Percentiles rank a stretch among this genome's conserved stretches.
Evolutionary conservation across 805 yeast genomes (phyloP).

Genomic region (Clavispora carvajalis): DNA sequence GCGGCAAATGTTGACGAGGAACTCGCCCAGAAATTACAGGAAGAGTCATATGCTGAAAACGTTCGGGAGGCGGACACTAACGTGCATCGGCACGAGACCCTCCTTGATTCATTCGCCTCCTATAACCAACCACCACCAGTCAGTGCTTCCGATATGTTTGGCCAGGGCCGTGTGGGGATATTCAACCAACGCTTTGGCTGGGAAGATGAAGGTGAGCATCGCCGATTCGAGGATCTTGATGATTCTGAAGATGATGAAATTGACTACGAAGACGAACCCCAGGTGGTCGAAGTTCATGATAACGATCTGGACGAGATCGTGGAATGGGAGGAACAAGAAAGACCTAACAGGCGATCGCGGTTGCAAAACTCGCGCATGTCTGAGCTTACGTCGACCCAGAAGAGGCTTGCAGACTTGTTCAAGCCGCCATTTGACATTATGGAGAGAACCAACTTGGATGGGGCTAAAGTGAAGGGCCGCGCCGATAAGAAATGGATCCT

Average conservation of each 20-base stretch:
- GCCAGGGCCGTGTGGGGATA: conserved; percentile 43
- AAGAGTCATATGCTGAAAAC: conserved; percentile 48
- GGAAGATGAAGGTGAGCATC: conserved; percentile 27
- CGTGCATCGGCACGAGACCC: conserved; percentile 70
- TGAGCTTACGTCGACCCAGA: conserved; percentile 49
- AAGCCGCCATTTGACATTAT: conserved; percentile 94
- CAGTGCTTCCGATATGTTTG: conserved; percentile 42
- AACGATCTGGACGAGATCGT: conserved; percentile 28
- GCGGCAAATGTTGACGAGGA: conserved; percentile 38
- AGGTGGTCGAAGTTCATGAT: conserved; percentile 22
- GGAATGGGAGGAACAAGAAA: conserved; percentile 22
- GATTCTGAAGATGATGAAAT: conserved; percentile 18
- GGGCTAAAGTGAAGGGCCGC: conserved; percentile 67
- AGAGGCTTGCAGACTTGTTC: conserved; percentile 74
- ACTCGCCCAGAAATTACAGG: conserved; percentile 57
- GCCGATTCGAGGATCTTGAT: conserved; percentile 12
- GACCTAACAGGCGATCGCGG: conserved; percentile 8
- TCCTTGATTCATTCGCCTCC: conserved; percentile 43
- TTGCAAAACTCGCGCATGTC: conserved; percentile 9
- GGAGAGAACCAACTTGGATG: conserved; percentile 59
- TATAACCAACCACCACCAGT: conserved; percentile 7
- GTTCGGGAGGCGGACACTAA: conserved; percentile 65
- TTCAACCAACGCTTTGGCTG: conserved; percentile 54
- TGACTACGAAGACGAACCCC: conserved; percentile 19
- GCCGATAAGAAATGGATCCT: conserved; percentile 71